Evolutionary conservation across 1,284 basidiomycete species (phyloP).

Genomic region (Chondrostereum purpureum): DNA sequence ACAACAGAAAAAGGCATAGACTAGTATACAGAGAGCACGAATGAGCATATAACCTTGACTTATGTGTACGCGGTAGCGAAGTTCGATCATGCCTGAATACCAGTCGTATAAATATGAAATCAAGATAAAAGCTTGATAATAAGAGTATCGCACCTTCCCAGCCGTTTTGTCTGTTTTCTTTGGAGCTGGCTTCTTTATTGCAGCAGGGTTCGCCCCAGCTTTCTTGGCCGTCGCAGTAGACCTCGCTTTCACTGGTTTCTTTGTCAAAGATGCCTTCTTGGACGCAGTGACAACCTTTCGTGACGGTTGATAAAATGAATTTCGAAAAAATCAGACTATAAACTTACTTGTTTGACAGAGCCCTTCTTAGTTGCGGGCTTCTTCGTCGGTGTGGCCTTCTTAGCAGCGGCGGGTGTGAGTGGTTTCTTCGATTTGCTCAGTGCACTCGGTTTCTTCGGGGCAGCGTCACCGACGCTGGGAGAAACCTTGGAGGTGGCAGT

Average conservation of each 20-base stretch:
- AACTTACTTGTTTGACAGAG: slow-evolving; percentile 30
- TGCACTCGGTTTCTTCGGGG: slow-evolving; percentile 28
- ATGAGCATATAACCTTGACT: too few species aligned
- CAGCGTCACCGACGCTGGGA: slow-evolving; percentile 13
- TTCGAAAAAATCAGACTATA: neutral
- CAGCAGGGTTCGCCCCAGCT: slow-evolving; percentile 17
- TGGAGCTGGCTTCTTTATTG: slow-evolving; percentile 18
- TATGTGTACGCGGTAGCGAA: too few species aligned
- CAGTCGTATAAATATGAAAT: neutral
- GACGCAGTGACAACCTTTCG: slow-evolving; percentile 2
- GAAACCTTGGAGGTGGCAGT: slow-evolving; percentile 16
- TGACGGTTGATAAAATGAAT: neutral
- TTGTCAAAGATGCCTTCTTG: slow-evolving; percentile 29
- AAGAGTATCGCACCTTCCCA: too few species aligned
- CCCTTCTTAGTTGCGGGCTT: slow-evolving; percentile 27
- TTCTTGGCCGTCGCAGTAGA: slow-evolving; percentile 16
- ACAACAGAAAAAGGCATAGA: too few species aligned
- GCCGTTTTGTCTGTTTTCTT: slow-evolving; percentile 16
- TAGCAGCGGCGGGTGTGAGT: neutral
- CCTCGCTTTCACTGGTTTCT: slow-evolving; percentile 30
- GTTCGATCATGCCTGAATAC: neutral
- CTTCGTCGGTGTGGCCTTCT: slow-evolving; percentile 21
- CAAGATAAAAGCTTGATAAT: neutral
- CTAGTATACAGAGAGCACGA: too few species aligned
- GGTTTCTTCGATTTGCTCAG: neutral